Evolutionary conservation across 768 basidiomycete genomes (phyloP), one percentile per base, ranked within the genome.

Genomic region (Suillus occidentalis): DNA sequence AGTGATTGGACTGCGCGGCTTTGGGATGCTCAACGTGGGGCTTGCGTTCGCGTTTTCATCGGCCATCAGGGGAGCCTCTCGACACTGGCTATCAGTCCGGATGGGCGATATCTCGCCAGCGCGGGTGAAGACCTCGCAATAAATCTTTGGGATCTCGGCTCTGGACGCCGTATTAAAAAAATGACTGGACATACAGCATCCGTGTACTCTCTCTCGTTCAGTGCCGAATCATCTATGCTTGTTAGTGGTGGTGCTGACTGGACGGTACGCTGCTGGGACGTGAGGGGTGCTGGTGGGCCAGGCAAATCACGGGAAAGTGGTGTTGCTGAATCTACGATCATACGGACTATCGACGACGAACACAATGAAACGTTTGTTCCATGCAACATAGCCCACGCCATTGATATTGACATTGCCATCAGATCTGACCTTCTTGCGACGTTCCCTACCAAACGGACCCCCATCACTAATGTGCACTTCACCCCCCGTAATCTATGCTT

Each of bases 181-280:
- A 97, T 99, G 95, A 88, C 85, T 3, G 97, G 97, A 0, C 97
- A 99, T 73, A 89, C 87, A 1, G 87, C 91, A 16, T 90, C 95
- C 1, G 88, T 99, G 65, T 91, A 97, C 73, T 92, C 93, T 3
- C 84, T 99, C 28, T 85, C 93, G 0, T 99, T 98, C 76, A 95
- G 92, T 65, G 91, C 89, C 31, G 97, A 98, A 75, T 95, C 95
- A 0, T 89, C 89, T 2, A 76, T 99, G 62, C 85, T 99, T 42
- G 90, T 98, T 14, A 96, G 94, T 65, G 96, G 96, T 7, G 85
- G 91, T 31, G 88, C 94, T 37, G 97, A 99, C 74, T 96, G 94
- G 86, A 98, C 97, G 0, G 95, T 98, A 20, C 84, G 97, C n/a
- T 95, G 95, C 64, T 99, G 97, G 97, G 97, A 99, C 74, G 89